phyloP scores from a whole-genome alignment of 805 yeast genomes.

The Zygosaccharomyces pseudorouxii region DNA sequence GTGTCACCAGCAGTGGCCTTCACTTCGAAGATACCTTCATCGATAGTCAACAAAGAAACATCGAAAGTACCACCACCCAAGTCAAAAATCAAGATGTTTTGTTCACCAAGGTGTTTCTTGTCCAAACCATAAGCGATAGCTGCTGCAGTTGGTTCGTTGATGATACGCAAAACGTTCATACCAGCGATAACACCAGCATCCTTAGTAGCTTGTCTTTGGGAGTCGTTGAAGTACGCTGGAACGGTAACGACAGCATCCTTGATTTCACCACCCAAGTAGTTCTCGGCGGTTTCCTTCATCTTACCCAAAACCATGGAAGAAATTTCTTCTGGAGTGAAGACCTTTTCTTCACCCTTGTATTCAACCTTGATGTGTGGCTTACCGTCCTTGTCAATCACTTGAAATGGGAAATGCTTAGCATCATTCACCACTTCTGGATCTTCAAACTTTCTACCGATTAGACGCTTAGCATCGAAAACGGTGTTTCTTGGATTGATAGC shows the following conservation, averaged over 20 bases:
- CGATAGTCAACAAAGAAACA: conserved; percentile 86
- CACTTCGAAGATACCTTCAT: conserved; percentile 95
- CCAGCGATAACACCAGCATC: conserved; percentile 98
- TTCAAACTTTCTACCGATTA: conserved; percentile 81
- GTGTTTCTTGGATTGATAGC: conserved; percentile 90
- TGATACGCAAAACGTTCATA: conserved; percentile 87
- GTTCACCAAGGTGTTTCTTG: conserved; percentile 69
- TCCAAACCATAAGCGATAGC: conserved; percentile 96
- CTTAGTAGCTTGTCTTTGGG: conserved; percentile 97
- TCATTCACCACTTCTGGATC: conserved; percentile 79
- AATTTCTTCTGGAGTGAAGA: conserved; percentile 90
- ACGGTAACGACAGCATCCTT: conserved; percentile 93
- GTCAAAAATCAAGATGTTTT: conserved; percentile 87
- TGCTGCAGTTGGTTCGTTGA: conserved; percentile 97
- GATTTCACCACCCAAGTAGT: conserved; percentile 72
- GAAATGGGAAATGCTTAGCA: conserved; percentile 82
- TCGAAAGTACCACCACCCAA: conserved; percentile 98
- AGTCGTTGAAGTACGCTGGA: conserved; percentile 95
- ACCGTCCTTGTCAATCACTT: conserved; percentile 64
- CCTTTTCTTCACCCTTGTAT: conserved; percentile 78
- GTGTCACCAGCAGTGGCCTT: conserved; percentile 74
- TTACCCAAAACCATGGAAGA: conserved; percentile 88
- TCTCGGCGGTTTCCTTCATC: conserved; percentile 90
- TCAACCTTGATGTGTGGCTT: conserved; percentile 81
- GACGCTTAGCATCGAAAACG: conserved; percentile 86